Conservation (phyloP, 2,329 filamentous ascomycete species). For the Xylaria sp. region DNA sequence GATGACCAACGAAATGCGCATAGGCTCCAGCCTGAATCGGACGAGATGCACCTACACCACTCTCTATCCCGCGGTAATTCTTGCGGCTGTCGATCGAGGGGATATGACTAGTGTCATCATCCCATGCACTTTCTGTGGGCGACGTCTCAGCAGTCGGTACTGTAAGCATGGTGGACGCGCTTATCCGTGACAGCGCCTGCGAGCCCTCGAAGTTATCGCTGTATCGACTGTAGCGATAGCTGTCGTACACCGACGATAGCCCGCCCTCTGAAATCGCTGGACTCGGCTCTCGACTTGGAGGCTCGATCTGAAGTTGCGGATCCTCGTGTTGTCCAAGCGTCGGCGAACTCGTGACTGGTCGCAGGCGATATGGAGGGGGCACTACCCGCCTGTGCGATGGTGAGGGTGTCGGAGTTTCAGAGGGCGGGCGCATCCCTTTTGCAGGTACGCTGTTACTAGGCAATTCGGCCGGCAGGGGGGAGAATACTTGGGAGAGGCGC, state of each 20-base stretch:
- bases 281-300: slow-evolving; percentile 39
- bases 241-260: slow-evolving; percentile 49
- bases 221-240: slow-evolving; percentile 42
- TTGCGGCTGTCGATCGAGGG: background rate
- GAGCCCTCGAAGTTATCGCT: slow-evolving; percentile 25
- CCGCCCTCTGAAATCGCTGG: slow-evolving; percentile 43
- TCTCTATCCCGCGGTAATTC: background rate
- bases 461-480: slow-evolving; percentile 41
- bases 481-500: slow-evolving; percentile 47
- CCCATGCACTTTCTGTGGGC: slow-evolving; percentile 16
- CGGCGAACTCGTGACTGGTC: slow-evolving; percentile 42
- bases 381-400: slow-evolving; percentile 37
- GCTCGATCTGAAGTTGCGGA: slow-evolving; percentile 28
- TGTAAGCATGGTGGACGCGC: slow-evolving; percentile 33
- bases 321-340: slow-evolving; percentile 32
- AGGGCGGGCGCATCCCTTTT: background rate
- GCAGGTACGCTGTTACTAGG: slow-evolving; percentile 12
- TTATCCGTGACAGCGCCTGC: slow-evolving; percentile 31
- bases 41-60: background rate
- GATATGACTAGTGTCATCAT: slow-evolving; percentile 1
- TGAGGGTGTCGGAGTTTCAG: slow-evolving; percentile 41
- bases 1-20: slow-evolving; percentile 4
- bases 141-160: slow-evolving; percentile 25
- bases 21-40: background rate
- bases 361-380: slow-evolving; percentile 44